A percentile compares a stretch with the other conserved stretches of the same genome.
Evolutionary conservation across 2,329 filamentous ascomycete genomes (phyloP).

Genomic region (Trichocomaceae sp.): DNA sequence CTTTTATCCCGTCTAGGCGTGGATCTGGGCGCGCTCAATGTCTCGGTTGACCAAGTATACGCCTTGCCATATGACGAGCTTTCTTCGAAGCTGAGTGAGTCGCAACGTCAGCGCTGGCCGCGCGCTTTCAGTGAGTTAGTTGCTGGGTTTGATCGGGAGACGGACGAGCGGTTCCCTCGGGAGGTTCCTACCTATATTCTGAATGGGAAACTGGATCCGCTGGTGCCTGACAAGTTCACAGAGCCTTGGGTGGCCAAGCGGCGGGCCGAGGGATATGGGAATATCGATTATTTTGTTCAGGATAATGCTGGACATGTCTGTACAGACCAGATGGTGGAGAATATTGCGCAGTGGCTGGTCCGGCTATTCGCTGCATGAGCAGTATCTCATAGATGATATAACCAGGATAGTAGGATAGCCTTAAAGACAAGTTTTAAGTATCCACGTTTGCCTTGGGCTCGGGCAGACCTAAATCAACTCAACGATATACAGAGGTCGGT

Average conservation of each 20-base stretch:
- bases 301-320: constrained; percentile 8
- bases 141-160: neutral
- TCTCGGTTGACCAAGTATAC: neutral
- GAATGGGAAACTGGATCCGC: constrained; percentile 5
- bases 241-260: constrained; percentile 6
- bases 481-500: no score
- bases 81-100: neutral
- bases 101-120: constrained; percentile 10
- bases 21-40: neutral
- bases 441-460: no score
- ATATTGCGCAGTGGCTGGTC: constrained; percentile 4
- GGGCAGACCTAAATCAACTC: no score
- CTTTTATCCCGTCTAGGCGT: constrained; percentile 9
- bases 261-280: neutral
- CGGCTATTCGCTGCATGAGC: no score
- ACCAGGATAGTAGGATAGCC: no score
- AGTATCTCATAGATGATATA: no score
- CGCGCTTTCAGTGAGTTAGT: neutral
- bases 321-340: constrained; percentile 7
- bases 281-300: constrained; percentile 9
- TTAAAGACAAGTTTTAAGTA: no score
- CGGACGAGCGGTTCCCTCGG: neutral
- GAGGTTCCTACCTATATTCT: constrained; percentile 9
- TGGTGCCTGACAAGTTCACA: constrained; percentile 11
- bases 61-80: constrained; percentile 2